Conservation (phyloP, 352 stramenopile species). For the Globisporangium recalcitrans region DNA sequence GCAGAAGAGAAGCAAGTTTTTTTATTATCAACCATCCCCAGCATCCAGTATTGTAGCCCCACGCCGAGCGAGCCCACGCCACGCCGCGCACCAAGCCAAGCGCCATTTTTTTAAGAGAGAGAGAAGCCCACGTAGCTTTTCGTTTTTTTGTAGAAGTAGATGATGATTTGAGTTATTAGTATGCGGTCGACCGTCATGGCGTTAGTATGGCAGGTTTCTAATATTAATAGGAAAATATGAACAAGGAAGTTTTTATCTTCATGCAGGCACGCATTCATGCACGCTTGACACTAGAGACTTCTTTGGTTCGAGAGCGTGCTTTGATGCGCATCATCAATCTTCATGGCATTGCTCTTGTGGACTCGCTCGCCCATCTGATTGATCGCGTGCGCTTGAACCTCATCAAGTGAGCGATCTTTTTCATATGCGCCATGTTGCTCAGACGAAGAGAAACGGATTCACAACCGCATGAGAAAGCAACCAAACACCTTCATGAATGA, state of each 20-base stretch:
- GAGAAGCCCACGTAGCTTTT: neutral
- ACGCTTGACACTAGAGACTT: neutral
- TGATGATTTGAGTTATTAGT: conserved; percentile 15
- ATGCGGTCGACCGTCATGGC: conserved; percentile 15
- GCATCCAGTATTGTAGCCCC: conserved; percentile 5
- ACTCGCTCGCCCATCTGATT: neutral
- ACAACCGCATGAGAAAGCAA: neutral
- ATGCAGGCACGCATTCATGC: neutral
- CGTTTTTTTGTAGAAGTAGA: conserved; percentile 45
- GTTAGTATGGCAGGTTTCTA: conserved; percentile 32
- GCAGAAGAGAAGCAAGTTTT: conserved; percentile 14
- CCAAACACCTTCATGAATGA: neutral
- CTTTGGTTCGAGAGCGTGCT: too few species aligned
- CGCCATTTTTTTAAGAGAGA: conserved; percentile 15
- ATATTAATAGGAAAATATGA: conserved; percentile 13
- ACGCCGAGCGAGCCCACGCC: too few species aligned
- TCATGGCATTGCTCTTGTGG: too few species aligned
- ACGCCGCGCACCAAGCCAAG: conserved; percentile 10
- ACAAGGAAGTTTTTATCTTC: neutral
- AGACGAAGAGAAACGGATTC: neutral
- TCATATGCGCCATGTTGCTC: neutral
- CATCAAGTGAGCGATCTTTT: neutral
- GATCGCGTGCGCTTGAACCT: neutral
- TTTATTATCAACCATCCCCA: conserved; percentile 10
- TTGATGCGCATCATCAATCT: neutral